phyloP scores from a whole-genome alignment of 805 yeast genomes.

The Pichia nakasei region DNA sequence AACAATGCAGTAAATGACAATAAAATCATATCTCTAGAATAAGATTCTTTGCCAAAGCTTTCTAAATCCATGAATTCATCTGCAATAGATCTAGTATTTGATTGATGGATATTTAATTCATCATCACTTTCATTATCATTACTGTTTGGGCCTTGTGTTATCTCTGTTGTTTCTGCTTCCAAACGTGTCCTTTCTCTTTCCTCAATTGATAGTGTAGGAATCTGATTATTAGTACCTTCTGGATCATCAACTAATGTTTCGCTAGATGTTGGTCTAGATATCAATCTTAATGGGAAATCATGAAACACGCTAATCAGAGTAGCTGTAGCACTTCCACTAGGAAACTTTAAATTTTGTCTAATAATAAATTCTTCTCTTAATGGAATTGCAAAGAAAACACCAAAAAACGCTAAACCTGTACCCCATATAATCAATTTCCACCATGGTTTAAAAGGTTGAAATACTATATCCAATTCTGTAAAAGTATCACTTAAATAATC shows the following conservation, averaged over 20 bases:
- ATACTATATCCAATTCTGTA: not conserved
- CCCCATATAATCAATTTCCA: constrained; percentile 72
- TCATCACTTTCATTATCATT: constrained; percentile 6
- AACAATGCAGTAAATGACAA: constrained; percentile 52
- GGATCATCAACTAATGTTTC: not conserved
- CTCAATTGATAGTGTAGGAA: not conserved
- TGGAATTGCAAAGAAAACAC: constrained; percentile 91
- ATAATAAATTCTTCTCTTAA: constrained; percentile 78
- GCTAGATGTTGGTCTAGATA: not conserved
- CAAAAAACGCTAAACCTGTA: constrained; percentile 81
- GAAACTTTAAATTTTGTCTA: constrained; percentile 83
- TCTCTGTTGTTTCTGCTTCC: not conserved
- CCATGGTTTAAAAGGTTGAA: constrained; percentile 28
- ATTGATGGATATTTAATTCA: not conserved
- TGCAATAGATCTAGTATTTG: not conserved
- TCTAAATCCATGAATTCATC: not conserved
- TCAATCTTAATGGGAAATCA: constrained; percentile 34
- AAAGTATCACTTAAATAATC: constrained; percentile 13
- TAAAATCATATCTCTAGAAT: constrained; percentile 51
- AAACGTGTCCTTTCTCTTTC: not conserved
- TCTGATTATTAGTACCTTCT: not conserved
- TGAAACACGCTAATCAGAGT: constrained; percentile 83
- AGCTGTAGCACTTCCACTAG: constrained; percentile 95
- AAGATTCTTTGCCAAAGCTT: constrained; percentile 17
- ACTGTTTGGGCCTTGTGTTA: not conserved